Evolutionary conservation across 208 protist genomes (phyloP), one percentile per base, ranked within the genome.

Genomic region (Paratrypanosoma confusum): DNA sequence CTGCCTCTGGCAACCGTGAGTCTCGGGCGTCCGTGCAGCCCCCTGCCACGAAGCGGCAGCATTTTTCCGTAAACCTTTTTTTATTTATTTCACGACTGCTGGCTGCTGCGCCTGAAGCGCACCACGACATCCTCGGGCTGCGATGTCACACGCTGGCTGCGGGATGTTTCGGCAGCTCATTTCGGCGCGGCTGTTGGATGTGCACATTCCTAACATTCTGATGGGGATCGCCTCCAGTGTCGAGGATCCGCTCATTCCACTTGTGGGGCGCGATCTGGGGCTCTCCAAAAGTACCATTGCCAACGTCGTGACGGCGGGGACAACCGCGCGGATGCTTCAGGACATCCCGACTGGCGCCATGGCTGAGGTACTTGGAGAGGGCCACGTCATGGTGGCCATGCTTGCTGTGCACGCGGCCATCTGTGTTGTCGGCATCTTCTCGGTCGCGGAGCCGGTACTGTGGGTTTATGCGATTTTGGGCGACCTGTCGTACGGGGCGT

Each of bases 161-260:
- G n/a, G n/a, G n/a, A n/a, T n/a, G n/a, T n/a, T n/a, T n/a, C n/a
- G n/a, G n/a, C n/a, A n/a, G n/a, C n/a, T n/a, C n/a, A n/a, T n/a
- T n/a, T n/a, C n/a, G 28, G 63, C 55, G 3, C 65, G 81, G n/a
- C 49, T 84, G 13, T 42, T 90, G 5, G 69, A 84, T 61, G 63
- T 90, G 6, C 80, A 90, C 22, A 32, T 92, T 20, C 66, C 74
- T 11, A 92, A 88, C 55, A 59, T 81, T 31, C 47, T 92, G 11
- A 71, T 88, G 26, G 78, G 82, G 22, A 55, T 92, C 10, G 58
- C 66, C 25, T 63, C 69, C 6, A 71, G 64, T 24, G 48, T 92
- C 13, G 82, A 81, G 48, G 64, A 86, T 17, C 78, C 78, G 32
- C 62, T 92, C 8, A 46, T 84, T 24, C 79, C 69, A 7, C 72